phyloP scores from a whole-genome alignment of 2,329 filamentous ascomycete species.

The Fusarium veterinarium region DNA sequence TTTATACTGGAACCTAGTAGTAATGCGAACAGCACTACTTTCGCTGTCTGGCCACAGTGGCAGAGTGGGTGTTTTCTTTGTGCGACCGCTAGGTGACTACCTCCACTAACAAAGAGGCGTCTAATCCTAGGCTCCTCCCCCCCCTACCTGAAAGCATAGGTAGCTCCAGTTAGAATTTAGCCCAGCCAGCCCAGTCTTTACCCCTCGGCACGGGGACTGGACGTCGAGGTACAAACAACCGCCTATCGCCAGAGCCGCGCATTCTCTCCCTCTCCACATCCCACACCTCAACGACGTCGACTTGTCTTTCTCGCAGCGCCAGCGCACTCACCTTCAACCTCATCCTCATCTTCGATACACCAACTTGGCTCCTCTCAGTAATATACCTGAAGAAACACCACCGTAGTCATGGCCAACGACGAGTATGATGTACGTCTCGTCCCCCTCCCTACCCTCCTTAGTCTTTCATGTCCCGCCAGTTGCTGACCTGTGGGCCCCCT shows the following conservation, averaged over 20 bases:
- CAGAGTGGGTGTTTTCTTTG: conserved; percentile 13
- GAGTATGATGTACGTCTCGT: conserved; percentile 91
- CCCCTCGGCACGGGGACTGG: conserved; percentile 43
- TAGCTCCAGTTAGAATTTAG: conserved; percentile 18
- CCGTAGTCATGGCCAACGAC: conserved; percentile 93
- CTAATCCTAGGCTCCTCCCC: conserved; percentile 2
- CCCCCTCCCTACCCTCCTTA: conserved; percentile 23
- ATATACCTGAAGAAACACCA: conserved; percentile 31
- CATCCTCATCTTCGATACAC: conserved; percentile 30
- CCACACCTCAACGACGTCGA: conserved; percentile 47
- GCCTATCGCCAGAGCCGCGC: conserved; percentile 49
- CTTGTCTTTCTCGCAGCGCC: conserved; percentile 42
- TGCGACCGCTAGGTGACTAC: conserved; percentile 26
- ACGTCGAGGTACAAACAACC: conserved; percentile 42
- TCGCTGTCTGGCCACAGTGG: conserved; percentile 31
- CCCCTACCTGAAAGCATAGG: conserved; percentile 24
- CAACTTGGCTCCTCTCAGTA: conserved; percentile 23
- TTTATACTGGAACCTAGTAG: conserved; percentile 31
- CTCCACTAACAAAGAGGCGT: conserved; percentile 25
- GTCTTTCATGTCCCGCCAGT: conserved; percentile 39
- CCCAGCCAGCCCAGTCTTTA: conserved; percentile 32
- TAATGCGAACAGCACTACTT: conserved; percentile 22
- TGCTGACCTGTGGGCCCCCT: conserved; percentile 49
- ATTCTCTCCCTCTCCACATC: conserved; percentile 50
- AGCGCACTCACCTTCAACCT: conserved; percentile 33